Base-by-base conservation (phyloP, 495 filamentous ascomycete genomes). In the Xylaria telfairii region DNA sequence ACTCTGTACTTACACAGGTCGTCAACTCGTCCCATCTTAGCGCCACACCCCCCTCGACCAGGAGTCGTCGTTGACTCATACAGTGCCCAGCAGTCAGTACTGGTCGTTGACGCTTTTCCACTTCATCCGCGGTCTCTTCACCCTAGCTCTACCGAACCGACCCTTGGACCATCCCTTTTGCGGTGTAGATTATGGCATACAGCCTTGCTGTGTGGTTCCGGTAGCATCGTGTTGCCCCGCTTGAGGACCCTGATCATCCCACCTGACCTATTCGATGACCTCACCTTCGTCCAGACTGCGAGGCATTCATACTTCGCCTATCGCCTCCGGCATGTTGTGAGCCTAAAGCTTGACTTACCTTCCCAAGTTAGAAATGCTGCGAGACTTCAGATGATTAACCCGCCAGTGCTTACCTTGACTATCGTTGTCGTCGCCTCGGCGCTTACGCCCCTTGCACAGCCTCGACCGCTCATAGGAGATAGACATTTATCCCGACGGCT, bases 181-280 rank as follows among this genome's bases (percentile, higher is more conserved):
- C 30, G 19, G 61, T 34, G 21, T 65, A 21, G 49, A 65, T 51
- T 65, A 59, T 65, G 68, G 47, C 61, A 70, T 70, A 49, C 47
- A 59, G 68, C 46, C 49, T 56, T 65, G 37, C 57, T 19, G 60
- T 57, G 61, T 65, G 68, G 68, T 65, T 65, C 68, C 68, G 60
- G 68, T 70, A 65, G 41, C 68, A 70, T 70, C 68, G 68, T 65
- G 68, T 37, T 57, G 68, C 68, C 61, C 68, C 68, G 68, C 68
- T 70, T 70, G 49, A 65, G 60, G 61, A 65, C 68, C 68, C 68
- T 63, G 68, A 70, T 70, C 61, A 70, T 70, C 68, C 68, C 68
- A 70, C 68, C 68, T 70, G 68, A 70, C 57, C 61, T 65, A 19
- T 57, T 70, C 59, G 60, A 63, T 70, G 68, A 70, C 68, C 68